A percentile compares a stretch with the other conserved stretches of the same genome.
phyloP scores from a whole-genome alignment of 2,329 filamentous ascomycete species.

The Neonectria ditissima region DNA sequence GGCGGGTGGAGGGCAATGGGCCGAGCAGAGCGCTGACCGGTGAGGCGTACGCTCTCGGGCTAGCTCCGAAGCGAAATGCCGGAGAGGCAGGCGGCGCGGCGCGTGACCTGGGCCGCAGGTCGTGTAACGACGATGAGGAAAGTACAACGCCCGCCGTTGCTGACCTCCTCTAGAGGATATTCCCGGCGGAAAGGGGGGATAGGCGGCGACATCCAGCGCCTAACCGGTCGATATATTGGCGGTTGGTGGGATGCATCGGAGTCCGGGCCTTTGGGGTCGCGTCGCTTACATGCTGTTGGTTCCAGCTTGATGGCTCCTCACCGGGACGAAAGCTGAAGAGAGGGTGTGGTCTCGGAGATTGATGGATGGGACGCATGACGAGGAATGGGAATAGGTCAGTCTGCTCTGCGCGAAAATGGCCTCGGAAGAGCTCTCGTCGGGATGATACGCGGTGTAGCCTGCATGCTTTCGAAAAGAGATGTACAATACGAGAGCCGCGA shows the following conservation, averaged over 20 bases:
- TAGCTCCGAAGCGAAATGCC: conserved; percentile 3
- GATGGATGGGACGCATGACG: background rate
- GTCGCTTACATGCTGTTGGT: conserved; percentile 29
- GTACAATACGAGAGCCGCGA: conserved; percentile 13
- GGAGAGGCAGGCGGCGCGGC: conserved; percentile 18
- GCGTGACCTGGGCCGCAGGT: conserved; percentile 26
- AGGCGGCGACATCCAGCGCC: conserved; percentile 16
- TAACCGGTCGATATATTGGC: conserved; percentile 36
- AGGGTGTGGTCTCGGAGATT: background rate
- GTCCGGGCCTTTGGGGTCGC: conserved; percentile 26
- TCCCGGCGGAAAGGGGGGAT: conserved; percentile 7
- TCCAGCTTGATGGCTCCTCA: conserved; percentile 18
- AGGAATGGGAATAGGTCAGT: conserved; percentile 27
- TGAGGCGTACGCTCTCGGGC: conserved; percentile 9
- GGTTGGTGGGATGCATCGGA: conserved; percentile 34
- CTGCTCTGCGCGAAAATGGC: conserved; percentile 14
- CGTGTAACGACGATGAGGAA: conserved; percentile 35
- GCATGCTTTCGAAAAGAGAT: background rate
- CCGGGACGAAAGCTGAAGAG: background rate
- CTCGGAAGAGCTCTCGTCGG: conserved; percentile 26
- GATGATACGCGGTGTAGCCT: conserved; percentile 24
- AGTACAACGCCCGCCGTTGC: conserved; percentile 8
- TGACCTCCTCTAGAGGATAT: conserved; percentile 5
- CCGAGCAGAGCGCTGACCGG: conserved; percentile 16
- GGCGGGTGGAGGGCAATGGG: conserved; percentile 1